A percentile compares a stretch with the other conserved stretches of the same genome.
phyloP scores from a whole-genome alignment of 305 asterid species.

The Lippia alba region DNA sequence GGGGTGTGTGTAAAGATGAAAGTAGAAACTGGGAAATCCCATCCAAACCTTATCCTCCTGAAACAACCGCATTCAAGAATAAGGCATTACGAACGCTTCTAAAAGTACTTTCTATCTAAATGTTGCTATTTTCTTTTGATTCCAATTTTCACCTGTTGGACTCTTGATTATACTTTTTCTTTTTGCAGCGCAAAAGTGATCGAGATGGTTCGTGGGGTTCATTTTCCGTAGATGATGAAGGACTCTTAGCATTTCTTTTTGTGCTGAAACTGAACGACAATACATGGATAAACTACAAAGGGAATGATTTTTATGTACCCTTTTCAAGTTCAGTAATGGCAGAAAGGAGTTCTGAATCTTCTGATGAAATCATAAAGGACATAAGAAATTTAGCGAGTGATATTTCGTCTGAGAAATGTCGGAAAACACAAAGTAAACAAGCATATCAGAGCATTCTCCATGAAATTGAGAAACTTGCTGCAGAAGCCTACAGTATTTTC shows the following conservation, averaged over 20 bases:
- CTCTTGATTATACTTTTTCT: constrained; percentile 16
- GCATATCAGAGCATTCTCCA: constrained; percentile 87
- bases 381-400: constrained; percentile 71
- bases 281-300: constrained; percentile 76
- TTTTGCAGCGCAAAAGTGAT: constrained; percentile 64
- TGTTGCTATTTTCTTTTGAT: not conserved
- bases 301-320: constrained; percentile 80
- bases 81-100: constrained; percentile 79
- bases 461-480: constrained; percentile 97
- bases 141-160: constrained; percentile 10
- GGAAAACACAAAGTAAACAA: constrained; percentile 60
- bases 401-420: constrained; percentile 69
- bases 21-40: constrained; percentile 81
- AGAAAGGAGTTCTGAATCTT: constrained; percentile 48
- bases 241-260: constrained; percentile 65
- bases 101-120: constrained; percentile 55
- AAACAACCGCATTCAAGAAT: constrained; percentile 69
- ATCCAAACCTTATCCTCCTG: constrained; percentile 76
- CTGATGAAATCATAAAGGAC: constrained; percentile 77
- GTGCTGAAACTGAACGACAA: constrained; percentile 77
- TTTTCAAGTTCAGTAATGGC: constrained; percentile 43
- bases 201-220: constrained; percentile 67
- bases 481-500: constrained; percentile 93
- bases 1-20: constrained; percentile 85
- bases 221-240: constrained; percentile 61